Evolutionary conservation across 129 eudicot species (phyloP).

Genomic region (Artemisia argyi): DNA sequence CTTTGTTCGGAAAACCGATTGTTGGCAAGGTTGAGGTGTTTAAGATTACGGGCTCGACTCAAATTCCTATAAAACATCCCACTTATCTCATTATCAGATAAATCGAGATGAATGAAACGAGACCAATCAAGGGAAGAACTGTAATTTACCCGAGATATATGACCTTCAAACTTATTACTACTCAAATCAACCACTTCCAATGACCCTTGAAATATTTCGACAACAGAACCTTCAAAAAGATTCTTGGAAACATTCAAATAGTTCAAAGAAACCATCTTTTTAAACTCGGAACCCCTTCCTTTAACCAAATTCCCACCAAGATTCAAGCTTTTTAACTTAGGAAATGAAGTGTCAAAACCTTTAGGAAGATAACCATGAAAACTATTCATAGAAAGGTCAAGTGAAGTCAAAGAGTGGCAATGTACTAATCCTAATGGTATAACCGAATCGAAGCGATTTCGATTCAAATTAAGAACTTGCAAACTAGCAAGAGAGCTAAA

Average conservation of each 20-base stretch:
- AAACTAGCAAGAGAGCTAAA: constrained; percentile 54
- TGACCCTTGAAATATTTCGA: constrained; percentile 59
- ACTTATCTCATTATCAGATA: constrained; percentile 69
- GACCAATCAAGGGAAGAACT: constrained; percentile 61
- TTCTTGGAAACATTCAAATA: constrained; percentile 69
- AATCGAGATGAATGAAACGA: constrained; percentile 61
- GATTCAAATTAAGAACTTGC: constrained; percentile 53
- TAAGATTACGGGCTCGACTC: constrained; percentile 51
- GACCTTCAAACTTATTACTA: constrained; percentile 77
- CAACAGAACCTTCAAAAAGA: constrained; percentile 72
- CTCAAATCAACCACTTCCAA: constrained; percentile 79
- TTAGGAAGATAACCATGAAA: constrained; percentile 70
- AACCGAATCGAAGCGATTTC: constrained; percentile 47
- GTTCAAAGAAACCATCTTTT: constrained; percentile 52
- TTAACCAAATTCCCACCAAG: constrained; percentile 58
- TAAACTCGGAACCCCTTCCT: constrained; percentile 67
- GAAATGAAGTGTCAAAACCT: constrained; percentile 58
- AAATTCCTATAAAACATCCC: constrained; percentile 48
- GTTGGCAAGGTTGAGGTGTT: constrained; percentile 72
- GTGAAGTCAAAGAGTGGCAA: constrained; percentile 58
- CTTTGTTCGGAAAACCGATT: constrained; percentile 62
- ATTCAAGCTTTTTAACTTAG: constrained; percentile 61
- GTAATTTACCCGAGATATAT: constrained; percentile 58
- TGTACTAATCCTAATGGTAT: constrained; percentile 58
- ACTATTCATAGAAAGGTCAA: constrained; percentile 64